Base-by-base conservation (phyloP, 768 basidiomycete species). In the Candolleomyces efflorescens region DNA sequence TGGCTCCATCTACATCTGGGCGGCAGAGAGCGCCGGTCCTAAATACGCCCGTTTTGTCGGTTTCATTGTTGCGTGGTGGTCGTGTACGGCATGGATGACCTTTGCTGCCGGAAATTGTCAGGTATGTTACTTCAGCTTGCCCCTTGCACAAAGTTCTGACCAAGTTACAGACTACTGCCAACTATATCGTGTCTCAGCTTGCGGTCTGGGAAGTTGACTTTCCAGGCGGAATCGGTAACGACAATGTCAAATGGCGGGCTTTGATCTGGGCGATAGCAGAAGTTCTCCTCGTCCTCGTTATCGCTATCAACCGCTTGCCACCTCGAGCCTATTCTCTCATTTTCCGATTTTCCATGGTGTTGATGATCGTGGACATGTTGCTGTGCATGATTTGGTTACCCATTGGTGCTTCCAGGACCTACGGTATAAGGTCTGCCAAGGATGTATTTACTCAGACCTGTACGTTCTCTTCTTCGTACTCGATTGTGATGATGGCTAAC, bases 41-140 rank as follows among this genome's bases (percentile, higher is more conserved):
- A 92, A 90, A 63, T 86, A 91, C 64, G 92, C 86, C 2, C 81
- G 94, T 37, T 89, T 95, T 71, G 83, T 92, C 62, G 93, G 92
- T 0, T 93, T 94, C 73, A 70, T 92, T 56, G 93, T 94, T 15
- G 93, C 93, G 27, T 96, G 90, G 89, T 96, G 93, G 93, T 79
- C 90, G 13, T 87, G 86, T 58, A 94, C 92, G 1, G 94, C 93
- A n/a, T 96, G 94, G 94, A 93, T 93, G 83, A 95, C 94, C 0
- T 96, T 94, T 64, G 80, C 85, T 41, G 94, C 94, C 9, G 84
- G 89, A 24, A 94, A 92, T 66, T 92, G 90, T 58, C 92, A 94
- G 75, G 93, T 88, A 46, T 37, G 81, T 59, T 3, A 13, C 0
- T 48, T 49, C 45, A 23, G 26, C 57, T 5, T 38, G 22, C 15